phyloP scores from a whole-genome alignment of 352 stramenopile species.

The Blastocystis sp. region DNA sequence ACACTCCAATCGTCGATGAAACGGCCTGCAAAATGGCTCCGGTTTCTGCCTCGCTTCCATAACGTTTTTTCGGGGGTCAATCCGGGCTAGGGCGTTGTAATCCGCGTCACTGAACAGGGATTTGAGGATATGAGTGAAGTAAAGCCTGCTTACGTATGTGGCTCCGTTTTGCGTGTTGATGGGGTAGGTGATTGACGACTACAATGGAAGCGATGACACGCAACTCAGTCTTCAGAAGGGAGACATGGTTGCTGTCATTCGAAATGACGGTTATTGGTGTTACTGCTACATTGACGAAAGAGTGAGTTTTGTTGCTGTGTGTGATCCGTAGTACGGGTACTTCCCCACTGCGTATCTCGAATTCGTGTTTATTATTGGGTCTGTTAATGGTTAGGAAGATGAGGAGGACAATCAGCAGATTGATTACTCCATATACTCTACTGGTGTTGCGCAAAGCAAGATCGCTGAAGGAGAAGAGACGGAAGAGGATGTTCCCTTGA shows the following conservation, averaged over 20 bases:
- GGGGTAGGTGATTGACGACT: slow-evolving; percentile 25
- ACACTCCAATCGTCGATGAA: not conserved
- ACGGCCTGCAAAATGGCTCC: too few relatives aligned
- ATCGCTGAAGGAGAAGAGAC: not conserved
- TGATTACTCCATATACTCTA: too few relatives aligned
- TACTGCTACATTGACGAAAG: slow-evolving; percentile 20
- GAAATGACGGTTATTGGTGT: slow-evolving; percentile 10
- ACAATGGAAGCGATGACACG: not conserved
- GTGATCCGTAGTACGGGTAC: slow-evolving; percentile 32
- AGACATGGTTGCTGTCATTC: not conserved
- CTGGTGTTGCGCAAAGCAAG: not conserved
- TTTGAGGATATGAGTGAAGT: not conserved
- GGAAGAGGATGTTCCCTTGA: not conserved
- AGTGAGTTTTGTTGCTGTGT: not conserved
- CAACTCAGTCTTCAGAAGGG: slow-evolving; percentile 11
- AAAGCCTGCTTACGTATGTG: not conserved
- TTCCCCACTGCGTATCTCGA: slow-evolving; percentile 53
- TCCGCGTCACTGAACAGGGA: not conserved
- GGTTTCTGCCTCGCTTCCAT: too few relatives aligned
- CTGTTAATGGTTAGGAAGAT: slow-evolving; percentile 15
- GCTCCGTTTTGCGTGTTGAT: not conserved
- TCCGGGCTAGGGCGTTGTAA: not conserved
- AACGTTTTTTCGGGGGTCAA: too few relatives aligned
- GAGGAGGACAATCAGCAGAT: slow-evolving; percentile 10
- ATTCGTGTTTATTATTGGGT: not conserved